Percentiles rank a stretch among this genome's conserved stretches.
These are phyloP conservation scores for Ceratocystiopsis brevicomis DNA, from an alignment of 2,329 filamentous ascomycete species.

Conservation along the genomic window DNA sequence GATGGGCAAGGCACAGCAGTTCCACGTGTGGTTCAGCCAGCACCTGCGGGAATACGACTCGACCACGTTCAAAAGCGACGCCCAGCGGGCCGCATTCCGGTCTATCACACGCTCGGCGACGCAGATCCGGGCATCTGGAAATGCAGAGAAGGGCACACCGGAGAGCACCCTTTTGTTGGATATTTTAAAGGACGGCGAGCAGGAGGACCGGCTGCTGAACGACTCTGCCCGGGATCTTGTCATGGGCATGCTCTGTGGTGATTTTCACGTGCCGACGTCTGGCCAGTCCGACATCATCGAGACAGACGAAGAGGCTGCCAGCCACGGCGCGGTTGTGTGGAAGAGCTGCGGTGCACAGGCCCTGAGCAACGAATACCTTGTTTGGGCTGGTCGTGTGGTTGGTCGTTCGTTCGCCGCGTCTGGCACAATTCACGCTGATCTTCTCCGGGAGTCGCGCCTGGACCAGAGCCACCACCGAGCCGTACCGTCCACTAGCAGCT, in stretches of 20 bases:
- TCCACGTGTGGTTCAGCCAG: conserved; percentile 59
- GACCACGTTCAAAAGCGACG: conserved; percentile 26
- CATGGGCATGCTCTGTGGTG: conserved; percentile 52
- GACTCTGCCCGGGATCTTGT: conserved; percentile 49
- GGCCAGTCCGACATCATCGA: conserved; percentile 48
- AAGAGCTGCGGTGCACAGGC: conserved; percentile 49
- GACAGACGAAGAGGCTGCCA: conserved; percentile 42
- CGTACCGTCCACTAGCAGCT: conserved; percentile 30
- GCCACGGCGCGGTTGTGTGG: conserved; percentile 51
- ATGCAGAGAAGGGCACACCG: conserved; percentile 47
- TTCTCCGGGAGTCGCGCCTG: conserved; percentile 41
- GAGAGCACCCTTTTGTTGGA: conserved; percentile 67
- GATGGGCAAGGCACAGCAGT: conserved; percentile 53
- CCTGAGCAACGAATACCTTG: conserved; percentile 48
- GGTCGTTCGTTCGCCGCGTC: conserved; percentile 68
- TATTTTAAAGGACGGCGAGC: conserved; percentile 54
- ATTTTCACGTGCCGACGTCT: conserved; percentile 46
- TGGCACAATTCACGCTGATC: conserved; percentile 43
- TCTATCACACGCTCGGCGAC: conserved; percentile 51
- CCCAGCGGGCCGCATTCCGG: conserved; percentile 38
- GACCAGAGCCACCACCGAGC: conserved; percentile 26
- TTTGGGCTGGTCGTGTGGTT: conserved; percentile 73
- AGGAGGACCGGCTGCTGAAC: conserved; percentile 45
- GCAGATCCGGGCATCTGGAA: conserved; percentile 47
- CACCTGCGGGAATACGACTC: conserved; percentile 48